Evolutionary conservation across 139 green algal genomes (phyloP).

Genomic region (Chlorella sp.): DNA sequence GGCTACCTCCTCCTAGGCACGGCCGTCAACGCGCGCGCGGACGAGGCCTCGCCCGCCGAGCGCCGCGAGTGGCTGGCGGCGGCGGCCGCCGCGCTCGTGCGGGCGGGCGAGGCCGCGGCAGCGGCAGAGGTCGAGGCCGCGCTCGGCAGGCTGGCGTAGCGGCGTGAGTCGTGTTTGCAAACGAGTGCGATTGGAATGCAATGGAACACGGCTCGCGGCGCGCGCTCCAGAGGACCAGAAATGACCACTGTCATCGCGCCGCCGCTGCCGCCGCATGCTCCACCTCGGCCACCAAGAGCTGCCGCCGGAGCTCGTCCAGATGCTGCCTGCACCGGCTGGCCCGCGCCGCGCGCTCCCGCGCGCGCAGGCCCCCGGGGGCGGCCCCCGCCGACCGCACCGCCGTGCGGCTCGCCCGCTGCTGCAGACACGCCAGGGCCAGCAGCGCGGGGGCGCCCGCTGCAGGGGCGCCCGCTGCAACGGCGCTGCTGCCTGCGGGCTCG

Average conservation of each 20-base stretch:
- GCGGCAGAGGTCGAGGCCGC: background rate
- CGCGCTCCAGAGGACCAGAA: no score
- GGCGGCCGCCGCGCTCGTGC: conserved; percentile 8
- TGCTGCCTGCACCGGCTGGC: background rate
- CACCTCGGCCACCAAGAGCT: no score
- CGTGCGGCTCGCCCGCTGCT: background rate
- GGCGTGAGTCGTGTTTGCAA: no score
- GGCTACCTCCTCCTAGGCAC: conserved; percentile 17
- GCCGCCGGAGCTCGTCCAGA: background rate
- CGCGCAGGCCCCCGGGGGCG: no score
- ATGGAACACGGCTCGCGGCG: no score
- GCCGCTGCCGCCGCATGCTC: no score
- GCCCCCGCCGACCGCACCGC: background rate
- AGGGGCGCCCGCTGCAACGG: no score
- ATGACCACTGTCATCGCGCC: no score
- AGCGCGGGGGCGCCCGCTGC: no score
- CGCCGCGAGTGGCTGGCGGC: conserved; percentile 19
- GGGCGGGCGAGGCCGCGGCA: conserved; percentile 1
- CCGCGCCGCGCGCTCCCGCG: background rate
- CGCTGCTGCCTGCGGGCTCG: background rate
- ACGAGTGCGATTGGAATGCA: no score
- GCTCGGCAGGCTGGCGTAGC: no score
- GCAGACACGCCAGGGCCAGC: background rate
- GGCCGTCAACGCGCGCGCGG: background rate
- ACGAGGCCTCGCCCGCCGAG: conserved; percentile 3